A percentile compares a stretch with the other conserved stretches of the same genome.
Evolutionary conservation across 2,329 filamentous ascomycete genomes (phyloP).

Genomic region (Talaromyces funiculosus): DNA sequence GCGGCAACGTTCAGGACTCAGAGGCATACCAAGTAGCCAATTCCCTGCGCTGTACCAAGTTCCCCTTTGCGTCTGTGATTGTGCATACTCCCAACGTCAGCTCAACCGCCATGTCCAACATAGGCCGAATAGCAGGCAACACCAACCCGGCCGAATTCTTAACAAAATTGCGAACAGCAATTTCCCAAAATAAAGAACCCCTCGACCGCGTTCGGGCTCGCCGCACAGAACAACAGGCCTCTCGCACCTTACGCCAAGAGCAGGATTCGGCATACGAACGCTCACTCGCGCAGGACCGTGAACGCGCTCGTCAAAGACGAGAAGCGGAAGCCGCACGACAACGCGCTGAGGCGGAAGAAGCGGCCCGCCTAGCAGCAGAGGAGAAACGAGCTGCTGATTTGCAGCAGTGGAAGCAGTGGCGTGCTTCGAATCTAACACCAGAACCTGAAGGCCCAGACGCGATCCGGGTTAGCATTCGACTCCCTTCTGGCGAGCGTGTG

Average conservation of each 20-base stretch:
- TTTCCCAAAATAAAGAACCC: conserved; percentile 69
- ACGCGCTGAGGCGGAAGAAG: conserved; percentile 60
- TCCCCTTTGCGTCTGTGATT: conserved; percentile 80
- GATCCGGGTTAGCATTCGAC: conserved; percentile 62
- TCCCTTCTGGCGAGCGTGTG: conserved; percentile 65
- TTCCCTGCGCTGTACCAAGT: conserved; percentile 83
- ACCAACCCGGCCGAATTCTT: conserved; percentile 66
- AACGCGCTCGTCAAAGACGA: conserved; percentile 68
- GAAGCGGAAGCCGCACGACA: conserved; percentile 66
- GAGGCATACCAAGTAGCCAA: conserved; percentile 92
- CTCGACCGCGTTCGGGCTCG: conserved; percentile 69
- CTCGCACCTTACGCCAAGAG: conserved; percentile 74
- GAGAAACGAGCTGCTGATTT: conserved; percentile 51
- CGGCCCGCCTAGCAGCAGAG: conserved; percentile 57
- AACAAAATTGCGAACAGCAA: conserved; percentile 65
- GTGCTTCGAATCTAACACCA: conserved; percentile 58
- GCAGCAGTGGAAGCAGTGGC: conserved; percentile 75
- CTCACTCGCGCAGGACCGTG: conserved; percentile 79
- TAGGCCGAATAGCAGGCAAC: conserved; percentile 70
- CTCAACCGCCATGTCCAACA: conserved; percentile 81
- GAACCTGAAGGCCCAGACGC: conserved; percentile 68
- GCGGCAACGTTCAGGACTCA: conserved; percentile 83
- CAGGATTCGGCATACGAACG: conserved; percentile 93
- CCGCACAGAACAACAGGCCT: conserved; percentile 71
- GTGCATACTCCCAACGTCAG: conserved; percentile 82